Base-by-base conservation (phyloP, 2,329 filamentous ascomycete species). In the Talaromyces sp. region DNA sequence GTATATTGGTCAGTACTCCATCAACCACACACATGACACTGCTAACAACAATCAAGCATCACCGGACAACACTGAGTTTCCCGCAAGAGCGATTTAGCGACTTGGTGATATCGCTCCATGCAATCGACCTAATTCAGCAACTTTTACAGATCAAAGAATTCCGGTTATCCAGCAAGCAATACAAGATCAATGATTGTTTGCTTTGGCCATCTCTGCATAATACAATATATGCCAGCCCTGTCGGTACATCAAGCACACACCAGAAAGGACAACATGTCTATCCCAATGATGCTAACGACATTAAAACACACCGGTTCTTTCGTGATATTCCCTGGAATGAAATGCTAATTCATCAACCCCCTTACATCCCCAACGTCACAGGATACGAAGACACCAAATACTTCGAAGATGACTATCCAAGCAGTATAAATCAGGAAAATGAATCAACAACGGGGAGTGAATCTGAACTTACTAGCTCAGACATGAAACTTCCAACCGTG, bases 251-350 rank as follows among this genome's bases (percentile, higher is more conserved):
- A 8, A 66, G 68, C 50, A 69, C 68, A 62, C 75, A 78, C 65
- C 75, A 80, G 62, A 75, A 75, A 59, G 78, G 81, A 31, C 80
- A 85, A 32, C 88, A 89, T 58, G 92, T 97, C 3, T 93, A 91
- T 68, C 80, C 89, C 0, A 84, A 94, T 63, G 92, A 96, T 68
- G 92, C 90, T 1, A 85, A 90, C 64, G 92, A 97, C 59, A 95
- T 97, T 79, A 97, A 95, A 72, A 77, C 82, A 3, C 94, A 97
- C 74, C 84, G 85, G 11, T 97, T 93, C 83, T 97, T 97, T 77
- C 82, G 81, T 60, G 85, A 86, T 55, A 85, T 95, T 17, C 83
- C 85, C 0, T 97, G 91, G 94, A 85, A 89, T 14, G 83, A 83
- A 0, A 75, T 96, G 17, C 89, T 94, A 68, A 75, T 83, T 35